These are phyloP conservation scores for Mucor lusitanicus DNA, from an alignment of 371 early-diverging fungal genomes.

Conservation along the genomic window DNA sequence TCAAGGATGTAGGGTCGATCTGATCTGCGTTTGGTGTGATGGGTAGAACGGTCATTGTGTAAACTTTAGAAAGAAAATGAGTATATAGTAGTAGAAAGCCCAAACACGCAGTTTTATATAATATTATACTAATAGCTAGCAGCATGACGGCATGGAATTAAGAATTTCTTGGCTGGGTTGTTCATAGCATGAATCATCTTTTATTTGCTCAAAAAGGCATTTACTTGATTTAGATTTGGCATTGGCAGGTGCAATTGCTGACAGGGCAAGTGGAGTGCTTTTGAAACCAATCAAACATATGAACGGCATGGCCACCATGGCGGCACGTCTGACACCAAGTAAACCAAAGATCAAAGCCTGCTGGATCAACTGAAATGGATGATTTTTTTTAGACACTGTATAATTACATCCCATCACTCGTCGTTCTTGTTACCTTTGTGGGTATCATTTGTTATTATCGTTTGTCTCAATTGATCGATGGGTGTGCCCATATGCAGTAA, in stretches of 20 bases:
- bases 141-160: neutral
- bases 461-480: conserved; percentile 51
- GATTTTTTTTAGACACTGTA: too few relatives aligned
- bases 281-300: conserved; percentile 90
- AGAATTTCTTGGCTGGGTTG: conserved; percentile 9
- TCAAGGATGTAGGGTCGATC: conserved; percentile 3
- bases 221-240: conserved; percentile 29
- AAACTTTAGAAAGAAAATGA: neutral
- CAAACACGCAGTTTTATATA: neutral
- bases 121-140: too few relatives aligned
- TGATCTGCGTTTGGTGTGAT: conserved; percentile 14
- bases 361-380: conserved; percentile 39
- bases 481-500: conserved; percentile 86
- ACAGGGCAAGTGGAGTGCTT: conserved; percentile 87
- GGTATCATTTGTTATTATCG: conserved; percentile 48
- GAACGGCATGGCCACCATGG: conserved; percentile 94
- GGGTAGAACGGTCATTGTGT: conserved; percentile 16
- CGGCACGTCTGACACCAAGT: conserved; percentile 97
- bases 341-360: conserved; percentile 90
- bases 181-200: neutral
- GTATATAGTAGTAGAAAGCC: neutral
- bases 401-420: neutral
- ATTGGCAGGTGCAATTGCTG: conserved; percentile 82
- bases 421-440: conserved; percentile 27
- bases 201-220: neutral